These are phyloP conservation scores for Mrakia gelida DNA, from an alignment of 768 basidiomycete species.

Conservation along the genomic window DNA sequence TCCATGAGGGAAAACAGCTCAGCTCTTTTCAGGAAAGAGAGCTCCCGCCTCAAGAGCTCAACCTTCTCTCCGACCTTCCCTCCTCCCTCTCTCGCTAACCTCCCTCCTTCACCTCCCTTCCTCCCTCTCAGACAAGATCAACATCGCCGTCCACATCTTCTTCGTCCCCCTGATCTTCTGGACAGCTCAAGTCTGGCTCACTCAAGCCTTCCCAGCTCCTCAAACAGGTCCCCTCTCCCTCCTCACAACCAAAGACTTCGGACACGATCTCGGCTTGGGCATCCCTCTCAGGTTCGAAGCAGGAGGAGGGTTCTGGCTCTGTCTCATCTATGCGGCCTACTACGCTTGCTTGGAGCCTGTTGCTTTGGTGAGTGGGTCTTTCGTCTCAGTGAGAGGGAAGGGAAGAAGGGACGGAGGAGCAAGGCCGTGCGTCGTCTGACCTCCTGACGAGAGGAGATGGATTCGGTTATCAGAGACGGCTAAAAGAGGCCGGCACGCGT, in stretches of 20 bases:
- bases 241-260: not conserved
- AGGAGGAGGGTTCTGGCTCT: constrained; percentile 16
- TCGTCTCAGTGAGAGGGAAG: not conserved
- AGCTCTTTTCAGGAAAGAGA: no score
- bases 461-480: not conserved
- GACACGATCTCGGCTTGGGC: not conserved
- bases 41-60: not conserved
- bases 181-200: constrained; percentile 6
- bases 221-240: not conserved
- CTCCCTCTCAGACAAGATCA: constrained; percentile 7
- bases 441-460: not conserved
- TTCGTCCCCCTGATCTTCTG: constrained; percentile 29
- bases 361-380: constrained; percentile 1
- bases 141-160: constrained; percentile 30
- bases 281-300: constrained; percentile 17
- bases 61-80: not conserved
- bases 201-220: constrained; percentile 19
- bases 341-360: constrained; percentile 18
- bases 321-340: constrained; percentile 12
- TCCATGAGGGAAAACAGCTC: not conserved
- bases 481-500: no score
- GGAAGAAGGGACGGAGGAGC: not conserved
- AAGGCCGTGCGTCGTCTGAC: no score
- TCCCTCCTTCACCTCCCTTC: not conserved
- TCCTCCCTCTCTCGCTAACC: not conserved